A percentile compares a stretch with the other conserved stretches of the same genome.
Evolutionary conservation across 2,329 filamentous ascomycete species (phyloP).

Genomic region (Emydomyces testavorans): DNA sequence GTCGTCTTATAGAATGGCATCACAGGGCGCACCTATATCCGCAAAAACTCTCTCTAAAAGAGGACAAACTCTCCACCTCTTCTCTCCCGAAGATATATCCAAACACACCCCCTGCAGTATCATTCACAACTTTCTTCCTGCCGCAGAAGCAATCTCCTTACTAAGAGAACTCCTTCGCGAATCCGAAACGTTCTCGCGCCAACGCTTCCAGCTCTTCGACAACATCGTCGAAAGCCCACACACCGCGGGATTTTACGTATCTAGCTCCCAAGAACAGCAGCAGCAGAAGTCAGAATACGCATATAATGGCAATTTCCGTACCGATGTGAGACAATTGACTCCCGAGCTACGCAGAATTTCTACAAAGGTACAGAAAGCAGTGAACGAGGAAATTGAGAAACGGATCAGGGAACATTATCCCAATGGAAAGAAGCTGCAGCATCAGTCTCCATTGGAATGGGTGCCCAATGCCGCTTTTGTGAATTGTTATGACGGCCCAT

Average conservation of each 20-base stretch:
- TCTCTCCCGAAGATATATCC: conserved; percentile 67
- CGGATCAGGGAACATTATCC: conserved; percentile 61
- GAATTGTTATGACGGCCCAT: conserved; percentile 78
- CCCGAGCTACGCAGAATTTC: conserved; percentile 62
- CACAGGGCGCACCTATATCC: conserved; percentile 14
- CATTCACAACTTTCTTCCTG: conserved; percentile 76
- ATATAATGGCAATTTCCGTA: conserved; percentile 69
- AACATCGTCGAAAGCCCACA: conserved; percentile 76
- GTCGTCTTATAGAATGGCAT: conserved; percentile 27
- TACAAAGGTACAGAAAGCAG: conserved; percentile 56
- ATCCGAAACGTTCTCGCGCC: conserved; percentile 55
- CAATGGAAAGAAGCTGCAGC: conserved; percentile 58
- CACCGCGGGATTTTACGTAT: conserved; percentile 72
- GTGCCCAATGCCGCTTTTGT: conserved; percentile 82
- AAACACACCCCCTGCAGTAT: conserved; percentile 81
- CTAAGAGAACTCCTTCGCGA: conserved; percentile 66
- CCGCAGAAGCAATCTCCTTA: conserved; percentile 59
- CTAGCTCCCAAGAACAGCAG: conserved; percentile 56
- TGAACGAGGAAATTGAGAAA: conserved; percentile 64
- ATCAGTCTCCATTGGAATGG: conserved; percentile 66
- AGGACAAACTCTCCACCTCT: conserved; percentile 74
- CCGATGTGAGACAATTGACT: conserved; percentile 64
- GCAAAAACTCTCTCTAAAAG: conserved; percentile 52
- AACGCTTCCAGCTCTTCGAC: conserved; percentile 78
- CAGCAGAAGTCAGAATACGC: conserved; percentile 67